Percentiles rank a stretch among this genome's conserved stretches.
Conservation (phyloP, 805 yeast species). For the Hanseniaspora pseudoguilliermondii region DNA sequence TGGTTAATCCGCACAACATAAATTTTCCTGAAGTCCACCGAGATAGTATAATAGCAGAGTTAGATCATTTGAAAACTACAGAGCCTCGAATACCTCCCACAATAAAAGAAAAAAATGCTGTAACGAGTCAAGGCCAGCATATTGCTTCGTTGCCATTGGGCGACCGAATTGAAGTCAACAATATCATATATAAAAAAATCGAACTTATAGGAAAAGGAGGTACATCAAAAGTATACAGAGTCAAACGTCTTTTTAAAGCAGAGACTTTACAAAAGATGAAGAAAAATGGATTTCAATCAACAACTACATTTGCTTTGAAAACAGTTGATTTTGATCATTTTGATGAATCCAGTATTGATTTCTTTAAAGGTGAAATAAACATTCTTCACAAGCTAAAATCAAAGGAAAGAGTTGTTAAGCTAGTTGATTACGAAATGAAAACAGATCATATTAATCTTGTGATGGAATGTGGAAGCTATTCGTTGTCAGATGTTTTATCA, state of each 20-base stretch:
- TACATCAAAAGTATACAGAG: conserved; percentile 79
- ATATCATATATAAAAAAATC: conserved; percentile 52
- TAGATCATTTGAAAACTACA: conserved; percentile 11
- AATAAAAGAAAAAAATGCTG: not conserved
- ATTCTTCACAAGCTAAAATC: conserved; percentile 47
- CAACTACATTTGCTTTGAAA: conserved; percentile 63
- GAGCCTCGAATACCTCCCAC: conserved; percentile 11
- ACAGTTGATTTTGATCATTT: conserved; percentile 69
- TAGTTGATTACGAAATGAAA: conserved; percentile 60
- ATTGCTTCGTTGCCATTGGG: conserved; percentile 18
- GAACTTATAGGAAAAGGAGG: conserved; percentile 87
- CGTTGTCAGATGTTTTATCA: conserved; percentile 67
- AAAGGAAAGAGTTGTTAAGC: conserved; percentile 61
- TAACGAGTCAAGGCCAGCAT: conserved; percentile 15
- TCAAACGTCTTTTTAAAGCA: conserved; percentile 31
- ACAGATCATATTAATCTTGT: conserved; percentile 55
- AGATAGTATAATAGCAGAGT: not conserved
- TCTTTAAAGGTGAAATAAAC: conserved; percentile 84
- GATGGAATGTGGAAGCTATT: conserved; percentile 93
- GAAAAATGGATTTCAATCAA: conserved; percentile 24
- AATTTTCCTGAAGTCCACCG: too few relatives aligned
- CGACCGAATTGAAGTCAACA: conserved; percentile 34
- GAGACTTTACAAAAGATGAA: not conserved
- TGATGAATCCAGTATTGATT: conserved; percentile 58
- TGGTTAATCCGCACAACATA: too few relatives aligned